A percentile compares a stretch with the other conserved stretches of the same genome.
Conservation (phyloP, 2,329 filamentous ascomycete species). For the Colletotrichum filicis region DNA sequence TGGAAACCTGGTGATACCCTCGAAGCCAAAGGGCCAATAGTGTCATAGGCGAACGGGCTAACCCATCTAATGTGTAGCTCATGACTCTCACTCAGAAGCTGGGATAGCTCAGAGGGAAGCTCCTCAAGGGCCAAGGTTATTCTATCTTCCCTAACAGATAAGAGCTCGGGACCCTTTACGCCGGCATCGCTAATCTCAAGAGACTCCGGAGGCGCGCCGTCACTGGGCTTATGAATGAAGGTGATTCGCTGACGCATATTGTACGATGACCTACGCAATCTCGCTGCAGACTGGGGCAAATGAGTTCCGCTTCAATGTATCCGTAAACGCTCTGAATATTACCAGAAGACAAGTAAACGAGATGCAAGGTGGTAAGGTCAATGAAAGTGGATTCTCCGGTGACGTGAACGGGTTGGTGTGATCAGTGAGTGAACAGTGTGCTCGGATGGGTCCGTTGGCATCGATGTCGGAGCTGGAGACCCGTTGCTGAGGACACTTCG, state of each 20-base stretch:
- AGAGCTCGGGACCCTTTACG: constrained; percentile 66
- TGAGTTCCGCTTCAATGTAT: not conserved
- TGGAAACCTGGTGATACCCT: constrained; percentile 85
- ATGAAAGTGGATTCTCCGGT: constrained; percentile 11
- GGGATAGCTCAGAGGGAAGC: constrained; percentile 74
- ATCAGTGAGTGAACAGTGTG: not conserved
- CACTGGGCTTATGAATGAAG: constrained; percentile 75
- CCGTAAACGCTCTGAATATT: not conserved
- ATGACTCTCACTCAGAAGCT: constrained; percentile 71
- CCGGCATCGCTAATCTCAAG: constrained; percentile 67
- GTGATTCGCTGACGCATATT: constrained; percentile 83
- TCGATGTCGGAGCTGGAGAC: constrained; percentile 16
- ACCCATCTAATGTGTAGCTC: constrained; percentile 86
- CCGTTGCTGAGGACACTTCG: constrained; percentile 27
- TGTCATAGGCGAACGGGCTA: constrained; percentile 65
- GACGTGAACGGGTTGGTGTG: constrained; percentile 9
- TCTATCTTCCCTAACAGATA: constrained; percentile 81
- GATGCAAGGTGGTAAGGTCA: not conserved
- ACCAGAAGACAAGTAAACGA: not conserved
- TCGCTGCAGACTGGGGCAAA: not conserved
- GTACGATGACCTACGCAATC: not conserved
- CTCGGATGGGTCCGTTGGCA: not conserved
- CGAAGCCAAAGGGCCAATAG: constrained; percentile 77
- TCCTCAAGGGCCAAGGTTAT: constrained; percentile 80
- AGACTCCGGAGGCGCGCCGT: constrained; percentile 71